Percentiles rank a stretch among this genome's conserved stretches.
Conservation (phyloP, 1,284 basidiomycete species). For the Moesziomyces sp. region DNA sequence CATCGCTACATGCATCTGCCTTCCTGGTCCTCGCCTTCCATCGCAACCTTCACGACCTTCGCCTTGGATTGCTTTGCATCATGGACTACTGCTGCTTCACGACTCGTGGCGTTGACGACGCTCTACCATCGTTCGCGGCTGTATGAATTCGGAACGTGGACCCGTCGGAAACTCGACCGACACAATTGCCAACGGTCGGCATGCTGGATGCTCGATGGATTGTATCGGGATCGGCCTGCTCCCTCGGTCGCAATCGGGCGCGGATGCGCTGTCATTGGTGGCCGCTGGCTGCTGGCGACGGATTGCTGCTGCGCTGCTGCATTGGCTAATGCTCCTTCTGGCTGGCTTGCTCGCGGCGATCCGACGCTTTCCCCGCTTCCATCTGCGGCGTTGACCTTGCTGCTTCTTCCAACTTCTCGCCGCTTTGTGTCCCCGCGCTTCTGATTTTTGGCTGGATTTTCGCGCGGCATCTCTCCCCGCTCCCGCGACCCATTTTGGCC, state of each 20-base stretch:
- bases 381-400: neutral
- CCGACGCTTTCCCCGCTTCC: neutral
- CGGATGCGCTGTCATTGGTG: neutral
- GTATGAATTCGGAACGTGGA: neutral
- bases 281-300: no score
- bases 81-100: neutral
- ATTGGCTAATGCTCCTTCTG: no score
- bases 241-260: neutral
- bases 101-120: no score
- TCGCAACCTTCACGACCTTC: no score
- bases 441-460: conserved; percentile 4
- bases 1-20: no score
- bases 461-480: neutral
- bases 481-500: neutral
- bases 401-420: no score
- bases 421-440: no score
- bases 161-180: neutral
- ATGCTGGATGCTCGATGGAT: neutral
- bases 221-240: neutral
- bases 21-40: no score
- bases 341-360: no score
- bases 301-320: no score
- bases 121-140: neutral
- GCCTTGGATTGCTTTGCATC: no score
- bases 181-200: neutral